These are phyloP conservation scores for Tylopilus balloui DNA, from an alignment of 768 basidiomycete species.

Conservation along the genomic window DNA sequence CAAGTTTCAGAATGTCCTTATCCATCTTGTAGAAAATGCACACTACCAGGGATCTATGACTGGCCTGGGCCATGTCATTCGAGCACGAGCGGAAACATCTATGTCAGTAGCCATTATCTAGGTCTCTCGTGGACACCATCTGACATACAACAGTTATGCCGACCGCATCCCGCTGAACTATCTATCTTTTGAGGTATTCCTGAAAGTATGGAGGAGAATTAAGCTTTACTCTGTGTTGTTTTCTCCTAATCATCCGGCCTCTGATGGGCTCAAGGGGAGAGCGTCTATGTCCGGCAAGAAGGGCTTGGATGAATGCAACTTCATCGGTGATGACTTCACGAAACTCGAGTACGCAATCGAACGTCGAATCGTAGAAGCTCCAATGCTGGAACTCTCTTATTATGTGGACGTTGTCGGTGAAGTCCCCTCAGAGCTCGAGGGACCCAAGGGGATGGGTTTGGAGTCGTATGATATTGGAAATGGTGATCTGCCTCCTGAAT, in stretches of 20 bases:
- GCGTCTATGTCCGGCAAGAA: conserved; percentile 17
- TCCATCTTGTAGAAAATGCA: conserved; percentile 72
- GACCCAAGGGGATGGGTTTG: conserved; percentile 29
- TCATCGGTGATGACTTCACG: conserved; percentile 51
- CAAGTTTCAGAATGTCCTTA: conserved; percentile 58
- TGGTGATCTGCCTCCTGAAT: conserved; percentile 84
- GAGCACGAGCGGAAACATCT: conserved; percentile 51
- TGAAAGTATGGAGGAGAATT: conserved; percentile 54
- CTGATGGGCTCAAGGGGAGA: conserved; percentile 1
- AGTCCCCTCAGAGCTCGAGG: conserved; percentile 45
- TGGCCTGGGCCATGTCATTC: conserved; percentile 57
- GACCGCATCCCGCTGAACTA: conserved; percentile 30
- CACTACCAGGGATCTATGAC: conserved; percentile 67
- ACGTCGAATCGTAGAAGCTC: conserved; percentile 74
- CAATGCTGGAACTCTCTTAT: conserved; percentile 75
- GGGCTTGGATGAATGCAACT: conserved; percentile 49
- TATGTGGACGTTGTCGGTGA: conserved; percentile 81
- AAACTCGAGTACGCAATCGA: conserved; percentile 84
- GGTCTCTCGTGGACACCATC: background rate
- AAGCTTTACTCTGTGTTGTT: conserved; percentile 40
- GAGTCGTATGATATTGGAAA: conserved; percentile 75
- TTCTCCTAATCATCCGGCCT: conserved; percentile 8
- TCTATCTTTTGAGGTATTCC: conserved; percentile 38
- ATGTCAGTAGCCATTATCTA: conserved; percentile 11
- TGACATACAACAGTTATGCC: conserved; percentile 22